Evolutionary conservation across 257 asterid genomes (phyloP).

Genomic region (Capsicum baccatum): DNA sequence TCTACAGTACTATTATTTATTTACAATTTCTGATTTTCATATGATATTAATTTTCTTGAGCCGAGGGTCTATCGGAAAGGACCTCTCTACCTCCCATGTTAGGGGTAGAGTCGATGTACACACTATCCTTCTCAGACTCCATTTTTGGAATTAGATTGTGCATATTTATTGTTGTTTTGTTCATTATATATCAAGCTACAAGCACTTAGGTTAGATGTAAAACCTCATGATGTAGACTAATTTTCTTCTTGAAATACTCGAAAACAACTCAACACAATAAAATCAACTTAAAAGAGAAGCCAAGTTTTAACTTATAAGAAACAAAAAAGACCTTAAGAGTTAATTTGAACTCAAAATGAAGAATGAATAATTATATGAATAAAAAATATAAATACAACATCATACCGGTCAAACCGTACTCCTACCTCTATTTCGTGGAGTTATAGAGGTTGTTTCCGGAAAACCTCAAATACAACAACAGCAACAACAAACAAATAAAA

Average conservation of each 20-base stretch:
- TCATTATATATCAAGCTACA: too few species aligned
- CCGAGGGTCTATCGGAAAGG: not conserved
- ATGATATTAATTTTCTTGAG: not conserved
- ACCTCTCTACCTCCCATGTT: too few species aligned
- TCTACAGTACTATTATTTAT: not conserved
- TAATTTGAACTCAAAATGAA: not conserved
- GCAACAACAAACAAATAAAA: not conserved
- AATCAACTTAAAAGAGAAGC: not conserved
- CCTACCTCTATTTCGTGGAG: too few species aligned
- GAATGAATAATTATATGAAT: not conserved
- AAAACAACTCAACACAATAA: not conserved
- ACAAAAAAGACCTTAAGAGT: not conserved
- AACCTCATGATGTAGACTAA: too few species aligned
- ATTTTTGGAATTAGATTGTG: too few species aligned
- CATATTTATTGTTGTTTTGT: too few species aligned
- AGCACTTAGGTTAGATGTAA: too few species aligned
- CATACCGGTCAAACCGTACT: too few species aligned
- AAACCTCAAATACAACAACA: not conserved
- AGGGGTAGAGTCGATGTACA: too few species aligned
- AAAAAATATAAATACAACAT: not conserved
- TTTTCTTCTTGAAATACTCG: not conserved
- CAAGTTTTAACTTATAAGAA: not conserved
- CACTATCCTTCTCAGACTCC: too few species aligned
- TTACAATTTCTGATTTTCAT: constrained; percentile 6
- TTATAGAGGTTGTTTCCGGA: too few species aligned